Base-by-base conservation (phyloP, 2,329 filamentous ascomycete genomes). In the Colletotrichum endophyticum region DNA sequence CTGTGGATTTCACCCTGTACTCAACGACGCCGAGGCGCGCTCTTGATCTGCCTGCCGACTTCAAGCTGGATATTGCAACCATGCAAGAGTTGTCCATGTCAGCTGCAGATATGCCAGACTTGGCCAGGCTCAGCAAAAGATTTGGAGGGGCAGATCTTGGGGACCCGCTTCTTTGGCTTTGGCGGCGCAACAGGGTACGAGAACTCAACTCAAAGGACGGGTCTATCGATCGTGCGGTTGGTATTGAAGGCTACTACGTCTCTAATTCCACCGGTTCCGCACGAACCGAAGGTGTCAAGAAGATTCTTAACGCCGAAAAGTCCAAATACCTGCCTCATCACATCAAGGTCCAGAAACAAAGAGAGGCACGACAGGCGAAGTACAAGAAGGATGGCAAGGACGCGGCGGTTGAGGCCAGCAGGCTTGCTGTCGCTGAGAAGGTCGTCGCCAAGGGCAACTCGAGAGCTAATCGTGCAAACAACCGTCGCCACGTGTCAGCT, bases 271-370 rank as follows among this genome's bases (percentile, higher is more conserved):
- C 95, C 12, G 97, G 97, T 39, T 95, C 93, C 80, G 97, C 97
- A 73, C 92, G 97, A 73, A 98, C 97, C 0, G 96, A 99, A 86
- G 96, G 96, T 32, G 93, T 96, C 81, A 96, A 98, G 88, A 98
- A 96, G 88, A 99, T 99, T 73, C 91, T 98, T 78, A 98, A 99
- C 84, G 95, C 95, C 0, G 97, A 99, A 84, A 99, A 99, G 88
- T 98, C 96, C 32, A 98, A 98, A 83, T 99, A 99, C 83, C 90
- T 99, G 9, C 97, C 97, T 56, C 97, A 99, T 88, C 96, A 98
- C 79, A 97, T 99, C 86, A 98, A 98, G 82, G 95, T 99, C 25
- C 95, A 97, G 84, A 97, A 94, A 86, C 95, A 94, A 28, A 92
- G 96, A 68, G 96, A 98, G 84, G 96, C 97, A 84, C 94, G 96